These are phyloP conservation scores for Sarocladiaceae sp. DNA, from an alignment of 2,329 filamentous ascomycete species.

Conservation along the genomic window DNA sequence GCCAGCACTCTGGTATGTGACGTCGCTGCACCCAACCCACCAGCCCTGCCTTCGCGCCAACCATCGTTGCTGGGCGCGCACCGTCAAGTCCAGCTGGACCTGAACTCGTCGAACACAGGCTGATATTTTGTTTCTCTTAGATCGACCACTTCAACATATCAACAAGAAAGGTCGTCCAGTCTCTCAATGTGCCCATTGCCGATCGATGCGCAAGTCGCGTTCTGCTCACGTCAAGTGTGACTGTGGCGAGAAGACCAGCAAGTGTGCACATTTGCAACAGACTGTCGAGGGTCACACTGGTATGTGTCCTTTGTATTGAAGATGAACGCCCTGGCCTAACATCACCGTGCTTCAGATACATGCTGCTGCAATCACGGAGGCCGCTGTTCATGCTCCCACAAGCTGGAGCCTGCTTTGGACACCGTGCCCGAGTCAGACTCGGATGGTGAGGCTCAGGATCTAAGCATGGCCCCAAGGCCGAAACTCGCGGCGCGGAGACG, in stretches of 20 bases:
- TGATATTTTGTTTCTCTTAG: constrained; percentile 37
- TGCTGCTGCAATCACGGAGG: constrained; percentile 67
- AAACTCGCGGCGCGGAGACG: constrained; percentile 43
- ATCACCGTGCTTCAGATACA: constrained; percentile 40
- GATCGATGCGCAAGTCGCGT: constrained; percentile 90
- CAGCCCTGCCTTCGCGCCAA: constrained; percentile 10
- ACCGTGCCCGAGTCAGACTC: constrained; percentile 60
- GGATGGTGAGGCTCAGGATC: constrained; percentile 35
- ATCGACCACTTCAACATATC: constrained; percentile 87
- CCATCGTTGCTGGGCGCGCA: constrained; percentile 4
- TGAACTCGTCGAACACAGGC: background rate
- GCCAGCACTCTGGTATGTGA: constrained; percentile 83
- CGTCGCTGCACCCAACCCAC: constrained; percentile 11
- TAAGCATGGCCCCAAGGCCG: constrained; percentile 23
- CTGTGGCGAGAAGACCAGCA: constrained; percentile 86
- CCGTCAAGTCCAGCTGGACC: background rate
- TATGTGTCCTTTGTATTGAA: constrained; percentile 30
- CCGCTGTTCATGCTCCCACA: constrained; percentile 58
- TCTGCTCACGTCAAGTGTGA: constrained; percentile 94
- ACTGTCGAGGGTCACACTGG: constrained; percentile 53
- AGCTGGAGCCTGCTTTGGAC: constrained; percentile 54
- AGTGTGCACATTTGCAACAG: constrained; percentile 55
- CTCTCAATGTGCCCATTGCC: constrained; percentile 96
- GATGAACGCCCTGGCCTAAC: constrained; percentile 10
- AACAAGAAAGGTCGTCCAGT: constrained; percentile 97